A percentile compares a stretch with the other conserved stretches of the same genome.
phyloP scores from a whole-genome alignment of 2,329 filamentous ascomycete genomes.

The Aspergillus calidoustus region DNA sequence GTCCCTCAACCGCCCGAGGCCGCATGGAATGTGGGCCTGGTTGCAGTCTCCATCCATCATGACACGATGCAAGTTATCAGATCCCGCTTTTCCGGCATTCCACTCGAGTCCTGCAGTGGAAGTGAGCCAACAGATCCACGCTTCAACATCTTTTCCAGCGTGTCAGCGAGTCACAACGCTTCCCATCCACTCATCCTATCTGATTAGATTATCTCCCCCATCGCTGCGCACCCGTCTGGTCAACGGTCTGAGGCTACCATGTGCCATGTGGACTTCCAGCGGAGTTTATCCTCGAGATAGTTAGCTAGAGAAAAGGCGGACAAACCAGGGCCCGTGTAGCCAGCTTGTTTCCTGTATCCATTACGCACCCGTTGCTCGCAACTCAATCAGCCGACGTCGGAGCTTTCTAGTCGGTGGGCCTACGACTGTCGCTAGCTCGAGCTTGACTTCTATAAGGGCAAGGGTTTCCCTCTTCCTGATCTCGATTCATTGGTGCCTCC shows the following conservation, averaged over 20 bases:
- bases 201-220: conserved; percentile 13
- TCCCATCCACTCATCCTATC: not conserved
- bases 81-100: not conserved
- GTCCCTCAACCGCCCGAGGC: no score
- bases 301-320: not conserved
- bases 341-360: not conserved
- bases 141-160: not conserved
- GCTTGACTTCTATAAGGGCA: not conserved
- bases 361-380: not conserved
- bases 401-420: not conserved
- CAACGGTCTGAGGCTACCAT: not conserved
- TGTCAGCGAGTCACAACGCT: not conserved
- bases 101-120: not conserved
- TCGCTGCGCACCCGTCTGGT: not conserved
- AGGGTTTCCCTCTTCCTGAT: not conserved
- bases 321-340: not conserved
- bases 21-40: not conserved
- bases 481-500: not conserved
- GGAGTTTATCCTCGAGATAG: not conserved
- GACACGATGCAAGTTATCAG: not conserved
- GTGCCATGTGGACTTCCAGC: not conserved
- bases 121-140: not conserved
- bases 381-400: not conserved
- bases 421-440: not conserved
- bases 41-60: not conserved